A percentile compares a stretch with the other conserved stretches of the same genome.
phyloP scores from a whole-genome alignment of 768 basidiomycete species.

The Crassisporium funariophilum region DNA sequence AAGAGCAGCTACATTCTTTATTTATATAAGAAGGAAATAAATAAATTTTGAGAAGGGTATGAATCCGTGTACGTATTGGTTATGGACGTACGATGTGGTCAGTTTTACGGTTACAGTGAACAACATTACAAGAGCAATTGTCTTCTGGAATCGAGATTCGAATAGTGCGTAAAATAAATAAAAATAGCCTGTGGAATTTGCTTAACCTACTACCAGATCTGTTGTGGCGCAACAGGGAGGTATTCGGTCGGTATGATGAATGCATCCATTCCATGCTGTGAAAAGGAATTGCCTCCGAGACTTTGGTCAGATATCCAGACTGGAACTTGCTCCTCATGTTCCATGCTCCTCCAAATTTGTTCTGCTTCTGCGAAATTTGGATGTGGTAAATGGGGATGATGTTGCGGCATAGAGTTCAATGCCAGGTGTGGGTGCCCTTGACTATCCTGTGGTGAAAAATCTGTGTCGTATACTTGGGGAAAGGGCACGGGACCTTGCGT shows the following conservation, averaged over 20 bases:
- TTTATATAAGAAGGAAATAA: not conserved
- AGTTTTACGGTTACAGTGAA: not conserved
- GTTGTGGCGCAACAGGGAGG: slow-evolving; percentile 66
- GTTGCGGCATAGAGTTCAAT: slow-evolving; percentile 26
- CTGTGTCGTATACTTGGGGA: slow-evolving; percentile 58
- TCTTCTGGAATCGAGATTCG: too few relatives aligned
- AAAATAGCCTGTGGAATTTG: not conserved
- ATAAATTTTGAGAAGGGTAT: slow-evolving; percentile 4
- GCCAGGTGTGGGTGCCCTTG: slow-evolving; percentile 28
- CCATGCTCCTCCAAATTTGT: slow-evolving; percentile 76
- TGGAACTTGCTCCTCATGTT: slow-evolving; percentile 75
- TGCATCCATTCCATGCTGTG: slow-evolving; percentile 83
- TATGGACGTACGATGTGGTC: slow-evolving; percentile 1
- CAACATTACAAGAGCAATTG: not conserved
- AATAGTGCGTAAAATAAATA: not conserved
- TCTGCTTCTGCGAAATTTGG: slow-evolving; percentile 51
- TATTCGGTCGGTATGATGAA: slow-evolving; percentile 80
- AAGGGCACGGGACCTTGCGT: slow-evolving; percentile 50
- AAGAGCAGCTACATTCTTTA: not conserved
- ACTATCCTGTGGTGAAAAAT: slow-evolving; percentile 30
- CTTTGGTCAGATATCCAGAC: slow-evolving; percentile 88
- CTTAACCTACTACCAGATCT: slow-evolving; percentile 65
- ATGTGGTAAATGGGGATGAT: slow-evolving; percentile 27
- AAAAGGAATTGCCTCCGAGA: slow-evolving; percentile 72
- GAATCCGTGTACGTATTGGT: slow-evolving; percentile 2